Base-by-base conservation (phyloP, 1,284 basidiomycete species). In the Coniferiporia weirii region DNA sequence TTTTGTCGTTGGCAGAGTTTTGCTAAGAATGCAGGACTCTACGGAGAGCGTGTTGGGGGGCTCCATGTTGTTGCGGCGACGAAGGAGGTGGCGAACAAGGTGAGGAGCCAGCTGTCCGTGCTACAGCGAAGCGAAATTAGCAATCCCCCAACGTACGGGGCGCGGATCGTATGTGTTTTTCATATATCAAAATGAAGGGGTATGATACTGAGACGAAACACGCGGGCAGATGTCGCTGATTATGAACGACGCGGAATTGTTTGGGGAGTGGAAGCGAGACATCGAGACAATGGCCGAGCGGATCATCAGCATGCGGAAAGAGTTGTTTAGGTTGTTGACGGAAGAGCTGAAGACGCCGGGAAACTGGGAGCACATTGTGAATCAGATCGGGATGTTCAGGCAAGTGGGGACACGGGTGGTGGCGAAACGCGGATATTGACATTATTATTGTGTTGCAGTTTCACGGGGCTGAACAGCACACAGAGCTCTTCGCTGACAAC, bases 351-450 rank as follows among this genome's bases (percentile, higher is more conserved):
- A 93, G 75, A 98, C 96, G 52, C 95, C 96, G 0, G 93, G 93
- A 0, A 83, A 80, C 64, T 99, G 96, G 96, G 81, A 86, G 19
- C 95, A 98, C 73, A 92, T 98, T 67, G 76, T 87, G 66, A 82
- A 84, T 60, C 93, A 96, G 78, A 95, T 95, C 71, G 93, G 93
- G 60, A 93, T 93, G 93, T 93, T 93, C 77, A 91, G 87, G 89
- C 89, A 70, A 64, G 84, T 69, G 19, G 46, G 40, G 27, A 32
- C 19, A n/a, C 15, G n/a, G 4, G 15, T 34, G 15, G 9, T 10
- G 20, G 46, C 27, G 15, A 43, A 27, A 19, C 6, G 40, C 48
- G 65, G 56, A 12, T 45, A 47, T 62, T 44, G 58, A 22, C 22
- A 55, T 43, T 48, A 5, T n/a, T n/a, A n/a, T n/a, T 40, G 32